Evolutionary conservation across 2,329 filamentous ascomycete species (phyloP).

Genomic region (Cephalotrichum gorgonifer): DNA sequence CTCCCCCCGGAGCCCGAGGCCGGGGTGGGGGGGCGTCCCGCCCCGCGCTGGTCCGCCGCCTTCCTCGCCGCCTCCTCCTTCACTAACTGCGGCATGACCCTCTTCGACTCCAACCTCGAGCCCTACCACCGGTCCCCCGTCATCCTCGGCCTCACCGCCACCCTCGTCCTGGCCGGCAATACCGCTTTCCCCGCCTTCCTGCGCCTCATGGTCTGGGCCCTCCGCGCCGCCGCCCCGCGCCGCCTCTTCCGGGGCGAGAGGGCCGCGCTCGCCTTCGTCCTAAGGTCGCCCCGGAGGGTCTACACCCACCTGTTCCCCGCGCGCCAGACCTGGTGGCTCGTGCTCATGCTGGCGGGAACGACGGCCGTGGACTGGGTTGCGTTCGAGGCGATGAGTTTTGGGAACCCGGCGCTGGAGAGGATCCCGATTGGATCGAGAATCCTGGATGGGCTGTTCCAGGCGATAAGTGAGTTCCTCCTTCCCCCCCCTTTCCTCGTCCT

Average conservation of each 20-base stretch:
- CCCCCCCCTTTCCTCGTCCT: too few relatives aligned
- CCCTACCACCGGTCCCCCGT: conserved; percentile 45
- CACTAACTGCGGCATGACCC: conserved; percentile 61
- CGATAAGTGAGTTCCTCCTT: conserved; percentile 29
- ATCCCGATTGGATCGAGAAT: conserved; percentile 43
- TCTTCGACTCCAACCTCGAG: conserved; percentile 56
- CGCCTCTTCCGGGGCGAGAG: conserved; percentile 28
- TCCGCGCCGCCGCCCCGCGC: conserved; percentile 25
- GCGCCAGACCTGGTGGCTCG: conserved; percentile 54
- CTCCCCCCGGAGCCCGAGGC: conserved; percentile 25
- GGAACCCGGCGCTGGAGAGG: conserved; percentile 41
- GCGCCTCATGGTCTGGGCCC: conserved; percentile 46
- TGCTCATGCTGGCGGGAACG: conserved; percentile 48
- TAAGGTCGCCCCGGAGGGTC: conserved; percentile 45
- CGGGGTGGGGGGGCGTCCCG: conserved; percentile 44
- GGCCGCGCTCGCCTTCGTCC: conserved; percentile 41
- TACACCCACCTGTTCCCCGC: conserved; percentile 56
- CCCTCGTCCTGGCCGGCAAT: conserved; percentile 53
- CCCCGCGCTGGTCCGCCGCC: conserved; percentile 58
- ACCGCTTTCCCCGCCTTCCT: conserved; percentile 57
- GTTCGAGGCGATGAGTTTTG: conserved; percentile 56
- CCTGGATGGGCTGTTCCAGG: conserved; percentile 57
- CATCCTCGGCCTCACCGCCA: conserved; percentile 40
- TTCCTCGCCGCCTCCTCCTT: conserved; percentile 61
- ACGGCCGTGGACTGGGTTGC: conserved; percentile 55